Conservation (phyloP, 2,329 filamentous ascomycete genomes). For the Alternaria ventricosa region DNA sequence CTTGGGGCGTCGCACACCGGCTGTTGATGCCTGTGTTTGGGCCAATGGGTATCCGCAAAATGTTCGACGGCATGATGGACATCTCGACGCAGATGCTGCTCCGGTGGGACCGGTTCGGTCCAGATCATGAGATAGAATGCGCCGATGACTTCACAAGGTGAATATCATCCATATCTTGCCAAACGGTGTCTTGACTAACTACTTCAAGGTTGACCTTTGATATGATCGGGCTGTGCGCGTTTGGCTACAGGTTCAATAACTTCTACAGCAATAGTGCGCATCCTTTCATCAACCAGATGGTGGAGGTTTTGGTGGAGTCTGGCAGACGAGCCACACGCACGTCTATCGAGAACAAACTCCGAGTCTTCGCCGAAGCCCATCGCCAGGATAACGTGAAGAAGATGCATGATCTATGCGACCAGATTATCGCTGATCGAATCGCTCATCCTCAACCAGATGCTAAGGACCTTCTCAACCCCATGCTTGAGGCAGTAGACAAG, state of each 20-base stretch:
- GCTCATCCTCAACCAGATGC: slow-evolving; percentile 9
- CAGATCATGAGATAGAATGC: slow-evolving; percentile 10
- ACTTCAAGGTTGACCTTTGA: slow-evolving; percentile 4
- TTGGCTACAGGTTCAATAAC: slow-evolving; percentile 15
- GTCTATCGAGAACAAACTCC: slow-evolving; percentile 8
- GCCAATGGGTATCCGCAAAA: slow-evolving; percentile 10
- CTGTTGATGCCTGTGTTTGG: slow-evolving; percentile 11
- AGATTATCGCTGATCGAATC: slow-evolving; percentile 8
- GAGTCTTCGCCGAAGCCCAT: slow-evolving; percentile 8
- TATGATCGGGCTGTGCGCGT: slow-evolving; percentile 11
- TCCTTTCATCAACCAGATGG: slow-evolving; percentile 11
- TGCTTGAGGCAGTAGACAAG: slow-evolving; percentile 9
- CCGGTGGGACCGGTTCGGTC: slow-evolving; percentile 10
- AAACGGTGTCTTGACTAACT: background rate
- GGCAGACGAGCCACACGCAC: slow-evolving; percentile 6
- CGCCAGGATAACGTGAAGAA: slow-evolving; percentile 12
- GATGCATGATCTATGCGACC: slow-evolving; percentile 12
- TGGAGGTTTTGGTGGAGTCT: slow-evolving; percentile 9
- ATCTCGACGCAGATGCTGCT: slow-evolving; percentile 10
- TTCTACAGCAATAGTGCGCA: slow-evolving; percentile 8
- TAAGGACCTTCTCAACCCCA: slow-evolving; percentile 8
- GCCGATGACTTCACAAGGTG: slow-evolving; percentile 10
- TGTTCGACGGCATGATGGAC: slow-evolving; percentile 14
- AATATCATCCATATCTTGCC: background rate
- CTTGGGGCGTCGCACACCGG: slow-evolving; percentile 7